These are phyloP conservation scores for Cercospora brassicicola DNA, from an alignment of 2,329 filamentous ascomycete genomes.

Conservation along the genomic window DNA sequence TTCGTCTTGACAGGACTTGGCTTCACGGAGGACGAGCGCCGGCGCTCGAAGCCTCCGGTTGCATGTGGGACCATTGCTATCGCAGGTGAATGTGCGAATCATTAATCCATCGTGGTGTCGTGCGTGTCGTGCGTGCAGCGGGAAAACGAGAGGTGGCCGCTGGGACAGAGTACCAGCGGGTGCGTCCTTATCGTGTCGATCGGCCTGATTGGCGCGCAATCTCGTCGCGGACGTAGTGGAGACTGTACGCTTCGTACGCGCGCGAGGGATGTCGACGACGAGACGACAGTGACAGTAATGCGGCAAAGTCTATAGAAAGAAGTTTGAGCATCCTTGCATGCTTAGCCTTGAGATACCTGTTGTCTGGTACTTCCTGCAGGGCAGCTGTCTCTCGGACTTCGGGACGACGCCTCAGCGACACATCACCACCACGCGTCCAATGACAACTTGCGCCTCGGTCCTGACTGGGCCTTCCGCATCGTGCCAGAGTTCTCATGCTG, in stretches of 20 bases:
- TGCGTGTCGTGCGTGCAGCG: not conserved
- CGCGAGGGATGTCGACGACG: not conserved
- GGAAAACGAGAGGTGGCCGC: not conserved
- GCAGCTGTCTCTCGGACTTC: not conserved
- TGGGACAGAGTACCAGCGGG: not conserved
- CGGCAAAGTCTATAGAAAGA: not conserved
- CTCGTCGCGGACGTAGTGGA: not conserved
- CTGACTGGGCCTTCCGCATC: not conserved
- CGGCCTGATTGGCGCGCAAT: not conserved
- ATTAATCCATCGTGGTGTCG: not conserved
- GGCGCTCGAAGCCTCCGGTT: constrained; percentile 29
- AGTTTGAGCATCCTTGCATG: not conserved
- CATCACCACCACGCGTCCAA: constrained; percentile 1
- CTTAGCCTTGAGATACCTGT: not conserved
- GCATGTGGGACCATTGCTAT: constrained; percentile 33
- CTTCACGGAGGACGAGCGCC: constrained; percentile 33
- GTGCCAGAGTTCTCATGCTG: not conserved
- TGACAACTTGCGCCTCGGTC: not conserved
- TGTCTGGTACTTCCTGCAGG: not conserved
- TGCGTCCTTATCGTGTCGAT: not conserved
- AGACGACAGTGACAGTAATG: not conserved
- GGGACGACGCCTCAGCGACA: not conserved
- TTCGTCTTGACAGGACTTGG: constrained; percentile 35
- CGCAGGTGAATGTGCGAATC: not conserved
- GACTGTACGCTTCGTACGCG: not conserved